phyloP scores from a whole-genome alignment of 352 stramenopile genomes.

The Plasmopara muralis region DNA sequence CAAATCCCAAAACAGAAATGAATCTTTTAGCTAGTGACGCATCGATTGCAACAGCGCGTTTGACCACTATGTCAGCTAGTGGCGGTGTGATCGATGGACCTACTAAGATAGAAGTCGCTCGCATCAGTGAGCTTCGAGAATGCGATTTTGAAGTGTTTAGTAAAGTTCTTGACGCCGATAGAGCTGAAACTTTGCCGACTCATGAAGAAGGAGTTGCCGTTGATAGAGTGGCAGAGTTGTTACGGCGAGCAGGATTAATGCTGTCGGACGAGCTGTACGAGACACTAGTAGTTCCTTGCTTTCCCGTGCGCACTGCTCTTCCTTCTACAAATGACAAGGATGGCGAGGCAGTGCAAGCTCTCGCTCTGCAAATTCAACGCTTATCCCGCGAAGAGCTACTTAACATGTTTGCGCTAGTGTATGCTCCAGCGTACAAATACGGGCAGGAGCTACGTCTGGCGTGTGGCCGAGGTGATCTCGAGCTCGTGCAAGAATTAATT shows the following conservation, averaged over 20 bases:
- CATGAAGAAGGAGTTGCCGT: conserved; percentile 15
- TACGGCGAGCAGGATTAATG: conserved; percentile 26
- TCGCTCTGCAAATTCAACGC: background rate
- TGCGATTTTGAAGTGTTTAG: conserved; percentile 41
- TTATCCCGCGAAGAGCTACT: conserved; percentile 32
- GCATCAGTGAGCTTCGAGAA: conserved; percentile 59
- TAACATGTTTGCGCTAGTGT: conserved; percentile 52
- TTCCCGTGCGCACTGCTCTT: conserved; percentile 14
- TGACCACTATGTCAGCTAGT: conserved; percentile 46
- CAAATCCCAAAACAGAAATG: conserved; percentile 46
- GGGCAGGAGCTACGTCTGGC: conserved; percentile 53
- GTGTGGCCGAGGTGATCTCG: conserved; percentile 46
- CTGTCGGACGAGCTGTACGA: conserved; percentile 36
- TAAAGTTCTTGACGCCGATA: conserved; percentile 24
- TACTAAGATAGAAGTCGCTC: conserved; percentile 41
- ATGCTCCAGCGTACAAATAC: conserved; percentile 67
- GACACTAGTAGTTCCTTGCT: conserved; percentile 30
- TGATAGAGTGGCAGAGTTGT: conserved; percentile 27
- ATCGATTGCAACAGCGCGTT: conserved; percentile 14
- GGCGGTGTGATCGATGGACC: conserved; percentile 61
- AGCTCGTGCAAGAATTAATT: conserved; percentile 39
- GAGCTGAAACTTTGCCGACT: conserved; percentile 5
- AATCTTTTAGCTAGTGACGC: conserved; percentile 13
- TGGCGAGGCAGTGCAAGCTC: background rate
- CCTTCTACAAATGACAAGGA: background rate